Evolutionary conservation across 371 early-diverging fungal genomes (phyloP), one percentile per base, ranked within the genome.

Genomic region (Mortierella sp.): DNA sequence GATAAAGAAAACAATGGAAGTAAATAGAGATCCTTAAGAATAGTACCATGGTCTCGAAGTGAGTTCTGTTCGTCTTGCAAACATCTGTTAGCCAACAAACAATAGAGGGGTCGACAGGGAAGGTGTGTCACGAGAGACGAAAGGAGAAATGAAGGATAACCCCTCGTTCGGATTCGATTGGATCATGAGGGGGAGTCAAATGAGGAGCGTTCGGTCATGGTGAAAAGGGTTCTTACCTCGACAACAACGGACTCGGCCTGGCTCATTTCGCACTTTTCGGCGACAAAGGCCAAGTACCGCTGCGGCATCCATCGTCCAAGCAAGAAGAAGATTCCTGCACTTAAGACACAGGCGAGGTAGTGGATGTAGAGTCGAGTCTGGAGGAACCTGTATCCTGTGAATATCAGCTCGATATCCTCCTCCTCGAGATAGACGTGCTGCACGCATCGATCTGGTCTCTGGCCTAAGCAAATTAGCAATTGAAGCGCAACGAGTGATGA

Each of bases 301-400:
- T 83, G 84, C 32, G 97, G 97, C 75, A 97, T 88, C 98, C 98
- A 98, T 55, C 97, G 93, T 77, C 93, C 94, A 5, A 97, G 60
- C 16, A 98, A 89, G 82, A 93, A 95, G 4, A 95, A 79, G 21
- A 96, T 55, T 4, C 98, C 98, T 5, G 89, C 86, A 1, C 96
- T 92, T 48, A 95, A 71, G 55, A 96, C n/a, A 44, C 94, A 95
- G 7, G 90, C 77, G 4, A 95, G 3, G 70, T 91, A 88, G 85
- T 95, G 97, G 12, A 94, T 21, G 46, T 92, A 83, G 27, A 89
- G 74, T 2, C 90, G 85, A 1, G 88, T 27, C 43, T 78, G 70
- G 51, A 92, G 85, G 77, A 88, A 89, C 0, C 88, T 89, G 86
- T 96, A 94, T 8, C 97, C 98, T 24, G 87, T 82, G 54, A 96